Evolutionary conservation across 768 basidiomycete species (phyloP).

Genomic region (Amanita pallidorosea): DNA sequence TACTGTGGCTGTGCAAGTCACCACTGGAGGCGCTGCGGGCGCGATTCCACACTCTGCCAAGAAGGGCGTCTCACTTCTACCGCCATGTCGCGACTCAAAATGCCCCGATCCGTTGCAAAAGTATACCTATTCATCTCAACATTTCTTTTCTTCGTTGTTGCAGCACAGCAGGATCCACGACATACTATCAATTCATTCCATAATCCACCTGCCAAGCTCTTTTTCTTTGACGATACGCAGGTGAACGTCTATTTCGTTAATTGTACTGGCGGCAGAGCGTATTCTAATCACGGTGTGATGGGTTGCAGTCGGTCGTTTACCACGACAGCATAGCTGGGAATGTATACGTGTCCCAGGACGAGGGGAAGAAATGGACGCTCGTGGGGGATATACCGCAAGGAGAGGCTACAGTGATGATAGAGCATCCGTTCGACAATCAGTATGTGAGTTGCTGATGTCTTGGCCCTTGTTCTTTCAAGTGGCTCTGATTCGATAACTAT

Average conservation of each 20-base stretch:
- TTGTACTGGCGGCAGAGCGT: not conserved
- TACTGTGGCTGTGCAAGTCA: not conserved
- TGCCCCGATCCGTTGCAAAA: conserved; percentile 5
- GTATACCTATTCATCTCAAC: conserved; percentile 11
- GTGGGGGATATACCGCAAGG: conserved; percentile 44
- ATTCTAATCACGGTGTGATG: conserved; percentile 6
- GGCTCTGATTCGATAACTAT: not conserved
- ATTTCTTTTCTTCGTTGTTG: conserved; percentile 5
- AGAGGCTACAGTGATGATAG: conserved; percentile 59
- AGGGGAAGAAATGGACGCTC: conserved; percentile 63
- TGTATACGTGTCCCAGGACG: conserved; percentile 74
- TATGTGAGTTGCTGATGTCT: conserved; percentile 35
- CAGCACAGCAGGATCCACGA: conserved; percentile 29
- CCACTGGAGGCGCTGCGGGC: not conserved
- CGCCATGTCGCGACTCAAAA: not conserved
- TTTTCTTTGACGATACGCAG: conserved; percentile 89
- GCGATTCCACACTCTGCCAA: not conserved
- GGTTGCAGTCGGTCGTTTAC: conserved; percentile 49
- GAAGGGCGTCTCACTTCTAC: not conserved
- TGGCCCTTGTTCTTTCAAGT: not conserved
- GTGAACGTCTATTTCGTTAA: conserved; percentile 35
- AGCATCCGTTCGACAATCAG: conserved; percentile 78
- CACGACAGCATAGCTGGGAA: conserved; percentile 64
- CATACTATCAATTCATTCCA: conserved; percentile 44
- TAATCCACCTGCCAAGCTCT: conserved; percentile 65